A percentile compares a stretch with the other conserved stretches of the same genome.
Conservation (phyloP, 768 basidiomycete species). For the Dioszegia aurantiaca region DNA sequence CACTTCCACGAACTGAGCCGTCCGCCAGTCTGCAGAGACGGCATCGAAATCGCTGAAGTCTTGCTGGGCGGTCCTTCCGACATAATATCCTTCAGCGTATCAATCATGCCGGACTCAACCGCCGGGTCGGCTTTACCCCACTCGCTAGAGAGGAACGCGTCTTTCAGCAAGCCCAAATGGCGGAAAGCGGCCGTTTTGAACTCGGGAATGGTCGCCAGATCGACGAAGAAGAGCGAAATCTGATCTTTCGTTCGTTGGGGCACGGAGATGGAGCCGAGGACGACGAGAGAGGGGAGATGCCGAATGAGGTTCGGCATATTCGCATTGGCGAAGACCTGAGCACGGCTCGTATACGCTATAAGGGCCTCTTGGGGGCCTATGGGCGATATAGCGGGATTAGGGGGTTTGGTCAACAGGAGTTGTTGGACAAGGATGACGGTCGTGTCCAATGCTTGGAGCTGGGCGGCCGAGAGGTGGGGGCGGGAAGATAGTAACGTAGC, state of each 20-base stretch:
- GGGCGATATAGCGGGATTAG: conserved; percentile 24
- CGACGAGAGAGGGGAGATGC: conserved; percentile 41
- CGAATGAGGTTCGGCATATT: conserved; percentile 32
- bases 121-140: conserved; percentile 35
- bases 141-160: conserved; percentile 39
- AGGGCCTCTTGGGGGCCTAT: conserved; percentile 23
- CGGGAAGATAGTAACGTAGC: conserved; percentile 13
- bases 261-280: conserved; percentile 19
- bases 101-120: conserved; percentile 45
- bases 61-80: conserved; percentile 24
- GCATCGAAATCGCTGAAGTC: background rate
- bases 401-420: conserved; percentile 30
- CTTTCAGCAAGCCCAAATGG: conserved; percentile 43
- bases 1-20: conserved; percentile 46
- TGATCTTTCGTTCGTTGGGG: conserved; percentile 15
- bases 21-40: conserved; percentile 12
- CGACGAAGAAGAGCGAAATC: conserved; percentile 18
- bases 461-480: conserved; percentile 18
- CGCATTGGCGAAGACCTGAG: conserved; percentile 25
- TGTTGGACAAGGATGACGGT: conserved; percentile 31
- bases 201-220: conserved; percentile 33
- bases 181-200: conserved; percentile 49
- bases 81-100: conserved; percentile 45
- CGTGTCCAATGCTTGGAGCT: conserved; percentile 19
- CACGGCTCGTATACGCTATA: conserved; percentile 29